Evolutionary conservation across 2,329 filamentous ascomycete species (phyloP).

Genomic region (Fusarium oxysporum): DNA sequence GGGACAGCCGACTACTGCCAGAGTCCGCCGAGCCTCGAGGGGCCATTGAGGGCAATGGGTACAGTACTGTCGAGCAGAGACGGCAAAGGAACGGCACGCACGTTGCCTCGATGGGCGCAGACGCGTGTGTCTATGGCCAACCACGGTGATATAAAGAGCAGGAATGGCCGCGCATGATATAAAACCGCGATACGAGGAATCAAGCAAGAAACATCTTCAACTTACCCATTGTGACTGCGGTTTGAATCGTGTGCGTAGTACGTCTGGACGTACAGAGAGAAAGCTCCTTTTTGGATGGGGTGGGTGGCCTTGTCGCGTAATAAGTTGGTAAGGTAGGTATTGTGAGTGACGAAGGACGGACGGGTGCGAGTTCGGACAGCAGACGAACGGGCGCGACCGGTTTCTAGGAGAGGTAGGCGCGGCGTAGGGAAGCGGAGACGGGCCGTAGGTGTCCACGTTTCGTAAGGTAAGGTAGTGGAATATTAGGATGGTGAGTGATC

Average conservation of each 20-base stretch:
- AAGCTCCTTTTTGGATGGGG: slow-evolving; percentile 40
- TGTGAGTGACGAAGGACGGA: slow-evolving; percentile 42
- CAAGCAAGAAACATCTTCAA: slow-evolving; percentile 43
- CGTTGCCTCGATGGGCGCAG: slow-evolving; percentile 32
- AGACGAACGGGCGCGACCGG: slow-evolving; percentile 35
- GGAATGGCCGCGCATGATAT: slow-evolving; percentile 1
- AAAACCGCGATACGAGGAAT: slow-evolving; percentile 1
- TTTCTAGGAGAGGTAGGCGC: slow-evolving; percentile 39
- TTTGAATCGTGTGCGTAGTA: slow-evolving; percentile 36
- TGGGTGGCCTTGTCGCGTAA: slow-evolving; percentile 45
- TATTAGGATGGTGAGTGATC: slow-evolving; percentile 25
- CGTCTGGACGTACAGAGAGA: slow-evolving; percentile 40
- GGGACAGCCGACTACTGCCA: slow-evolving; percentile 33
- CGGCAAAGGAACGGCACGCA: slow-evolving; percentile 31
- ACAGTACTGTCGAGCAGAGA: slow-evolving; percentile 17
- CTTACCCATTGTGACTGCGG: slow-evolving; percentile 46
- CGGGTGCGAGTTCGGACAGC: slow-evolving; percentile 38
- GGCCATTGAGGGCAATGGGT: slow-evolving; percentile 21
- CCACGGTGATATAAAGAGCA: slow-evolving; percentile 11
- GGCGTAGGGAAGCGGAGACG: slow-evolving; percentile 44
- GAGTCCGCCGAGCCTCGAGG: slow-evolving; percentile 32
- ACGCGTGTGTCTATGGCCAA: slow-evolving; percentile 31
- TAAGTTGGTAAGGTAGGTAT: slow-evolving; percentile 27
- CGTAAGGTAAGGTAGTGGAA: slow-evolving; percentile 21
- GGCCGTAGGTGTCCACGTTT: slow-evolving; percentile 44